Percentiles rank a stretch among this genome's conserved stretches.
Conservation (phyloP, 768 basidiomycete species). For the Kwoniella sp. region DNA sequence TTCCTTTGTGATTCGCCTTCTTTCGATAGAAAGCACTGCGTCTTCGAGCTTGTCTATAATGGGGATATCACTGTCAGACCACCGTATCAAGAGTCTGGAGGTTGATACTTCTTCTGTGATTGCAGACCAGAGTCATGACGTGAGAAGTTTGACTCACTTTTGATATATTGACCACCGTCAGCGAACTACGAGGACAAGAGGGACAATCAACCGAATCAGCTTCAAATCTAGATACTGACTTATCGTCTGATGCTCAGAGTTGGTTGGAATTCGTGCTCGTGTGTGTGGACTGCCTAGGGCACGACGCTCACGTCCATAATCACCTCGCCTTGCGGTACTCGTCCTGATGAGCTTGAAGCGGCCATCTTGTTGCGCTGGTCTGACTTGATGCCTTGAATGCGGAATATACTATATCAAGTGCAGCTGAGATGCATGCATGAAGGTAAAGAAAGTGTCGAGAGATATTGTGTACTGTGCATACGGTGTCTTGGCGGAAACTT, state of each 20-base stretch:
- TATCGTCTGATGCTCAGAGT: no score
- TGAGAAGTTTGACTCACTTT: conserved; percentile 31
- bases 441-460: no score
- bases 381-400: not conserved
- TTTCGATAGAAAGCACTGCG: conserved; percentile 43
- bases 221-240: no score
- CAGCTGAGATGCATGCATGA: no score
- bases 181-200: conserved; percentile 35
- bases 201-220: not conserved
- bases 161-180: conserved; percentile 50
- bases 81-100: no score
- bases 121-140: not conserved
- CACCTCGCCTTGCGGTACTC: conserved; percentile 50
- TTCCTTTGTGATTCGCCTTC: conserved; percentile 39
- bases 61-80: no score
- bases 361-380: conserved; percentile 14
- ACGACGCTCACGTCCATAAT: conserved; percentile 52
- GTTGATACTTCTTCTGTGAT: no score
- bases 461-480: no score
- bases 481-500: not conserved
- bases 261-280: no score
- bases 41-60: conserved; percentile 42
- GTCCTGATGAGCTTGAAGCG: conserved; percentile 44
- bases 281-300: no score
- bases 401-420: no score